phyloP scores from a whole-genome alignment of 768 basidiomycete species.

The Thelephora aurantiotincta region DNA sequence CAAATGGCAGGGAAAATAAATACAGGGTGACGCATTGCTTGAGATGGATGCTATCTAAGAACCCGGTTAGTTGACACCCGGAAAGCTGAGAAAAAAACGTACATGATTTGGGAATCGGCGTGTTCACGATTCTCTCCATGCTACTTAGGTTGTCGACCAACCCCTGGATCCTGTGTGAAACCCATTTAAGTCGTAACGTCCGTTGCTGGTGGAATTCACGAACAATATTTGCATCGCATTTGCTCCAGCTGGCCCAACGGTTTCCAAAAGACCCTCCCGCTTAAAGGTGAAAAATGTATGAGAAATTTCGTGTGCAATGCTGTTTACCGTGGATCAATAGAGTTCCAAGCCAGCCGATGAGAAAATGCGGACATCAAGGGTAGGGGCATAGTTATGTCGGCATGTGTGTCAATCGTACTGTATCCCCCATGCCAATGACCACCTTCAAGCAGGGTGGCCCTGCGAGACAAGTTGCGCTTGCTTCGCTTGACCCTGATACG shows the following conservation, averaged over 20 bases:
- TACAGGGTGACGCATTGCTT: conserved; percentile 94
- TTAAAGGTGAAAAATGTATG: conserved; percentile 58
- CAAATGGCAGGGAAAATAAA: conserved; percentile 82
- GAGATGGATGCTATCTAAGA: conserved; percentile 73
- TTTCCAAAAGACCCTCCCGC: conserved; percentile 72
- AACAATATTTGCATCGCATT: conserved; percentile 67
- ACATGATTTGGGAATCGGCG: conserved; percentile 72
- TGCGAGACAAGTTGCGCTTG: conserved; percentile 32
- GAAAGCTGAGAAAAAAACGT: conserved; percentile 11
- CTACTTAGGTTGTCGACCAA: conserved; percentile 77
- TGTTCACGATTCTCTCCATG: conserved; percentile 89
- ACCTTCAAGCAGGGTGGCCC: conserved; percentile 58
- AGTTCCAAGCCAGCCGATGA: neutral
- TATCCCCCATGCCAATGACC: conserved; percentile 39
- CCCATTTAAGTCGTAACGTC: conserved; percentile 1
- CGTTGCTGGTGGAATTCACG: conserved; percentile 9
- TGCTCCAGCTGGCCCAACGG: conserved; percentile 76
- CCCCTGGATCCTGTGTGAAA: conserved; percentile 40
- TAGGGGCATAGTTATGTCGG: conserved; percentile 42
- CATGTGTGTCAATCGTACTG: conserved; percentile 28
- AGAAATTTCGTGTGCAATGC: conserved; percentile 73
- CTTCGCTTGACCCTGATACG: conserved; percentile 59
- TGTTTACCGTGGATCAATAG: conserved; percentile 14
- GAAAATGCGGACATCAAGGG: conserved; percentile 53
- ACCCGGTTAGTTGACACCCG: conserved; percentile 1